Evolutionary conservation across 257 asterid genomes (phyloP).

Genomic region (Solanum sparsipilum): DNA sequence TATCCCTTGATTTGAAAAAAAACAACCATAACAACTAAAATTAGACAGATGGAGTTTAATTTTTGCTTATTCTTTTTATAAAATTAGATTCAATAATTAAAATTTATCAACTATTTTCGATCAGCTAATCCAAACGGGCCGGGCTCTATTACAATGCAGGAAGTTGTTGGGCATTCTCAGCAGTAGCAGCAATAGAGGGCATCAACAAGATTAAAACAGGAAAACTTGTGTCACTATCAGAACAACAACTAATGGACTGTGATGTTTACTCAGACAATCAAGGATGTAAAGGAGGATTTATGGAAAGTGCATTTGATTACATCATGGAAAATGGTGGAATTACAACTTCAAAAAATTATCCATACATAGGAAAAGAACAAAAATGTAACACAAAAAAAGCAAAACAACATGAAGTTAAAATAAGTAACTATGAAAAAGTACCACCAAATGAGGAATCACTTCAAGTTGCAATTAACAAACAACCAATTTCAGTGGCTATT

Average conservation of each 20-base stretch:
- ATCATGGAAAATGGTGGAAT: constrained; percentile 38
- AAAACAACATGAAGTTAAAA: constrained; percentile 21
- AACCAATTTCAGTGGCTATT: constrained; percentile 57
- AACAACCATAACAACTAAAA: no score
- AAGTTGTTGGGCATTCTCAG: constrained; percentile 77
- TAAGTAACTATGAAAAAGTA: constrained; percentile 29
- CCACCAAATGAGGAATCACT: constrained; percentile 32
- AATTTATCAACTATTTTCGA: background rate
- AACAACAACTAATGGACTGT: constrained; percentile 63
- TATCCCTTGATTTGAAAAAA: no score
- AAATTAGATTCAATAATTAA: background rate
- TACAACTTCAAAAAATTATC: constrained; percentile 30
- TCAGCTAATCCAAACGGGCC: background rate
- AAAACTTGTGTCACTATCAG: constrained; percentile 46
- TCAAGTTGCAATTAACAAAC: constrained; percentile 40
- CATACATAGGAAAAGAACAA: constrained; percentile 28
- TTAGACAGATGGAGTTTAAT: no score
- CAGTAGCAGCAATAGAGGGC: constrained; percentile 65
- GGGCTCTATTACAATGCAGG: constrained; percentile 20
- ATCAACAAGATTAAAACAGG: constrained; percentile 53
- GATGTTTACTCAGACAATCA: constrained; percentile 13
- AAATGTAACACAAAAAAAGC: constrained; percentile 14
- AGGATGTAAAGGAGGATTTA: constrained; percentile 53
- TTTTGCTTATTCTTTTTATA: background rate
- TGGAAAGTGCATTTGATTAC: constrained; percentile 41